These are phyloP conservation scores for Ceraceosorus guamensis DNA, from an alignment of 1,284 basidiomycete species.

Conservation along the genomic window DNA sequence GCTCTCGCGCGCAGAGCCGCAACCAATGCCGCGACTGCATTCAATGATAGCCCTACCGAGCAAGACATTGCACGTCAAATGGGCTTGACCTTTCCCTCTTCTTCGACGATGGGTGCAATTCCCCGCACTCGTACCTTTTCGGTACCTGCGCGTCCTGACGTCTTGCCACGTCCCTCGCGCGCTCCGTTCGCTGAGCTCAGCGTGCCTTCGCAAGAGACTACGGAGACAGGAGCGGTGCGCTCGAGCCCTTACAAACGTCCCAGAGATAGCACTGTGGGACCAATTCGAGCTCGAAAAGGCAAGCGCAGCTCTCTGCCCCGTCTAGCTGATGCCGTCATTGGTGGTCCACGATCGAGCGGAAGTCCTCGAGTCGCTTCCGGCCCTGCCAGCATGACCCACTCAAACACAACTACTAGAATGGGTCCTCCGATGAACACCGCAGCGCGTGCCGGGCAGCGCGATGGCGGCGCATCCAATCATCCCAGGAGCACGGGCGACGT, in stretches of 20 bases:
- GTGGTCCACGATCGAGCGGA: no score
- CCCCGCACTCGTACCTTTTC: background rate
- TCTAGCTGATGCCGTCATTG: background rate
- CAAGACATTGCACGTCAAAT: background rate
- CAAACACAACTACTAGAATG: no score
- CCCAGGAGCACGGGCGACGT: no score
- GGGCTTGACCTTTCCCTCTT: background rate
- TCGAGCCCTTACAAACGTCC: background rate
- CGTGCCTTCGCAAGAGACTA: background rate
- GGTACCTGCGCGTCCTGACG: background rate
- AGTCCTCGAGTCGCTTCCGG: no score
- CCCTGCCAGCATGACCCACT: no score
- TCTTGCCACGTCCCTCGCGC: background rate
- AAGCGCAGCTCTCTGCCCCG: background rate
- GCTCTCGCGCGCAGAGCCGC: background rate
- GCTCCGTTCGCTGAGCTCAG: background rate
- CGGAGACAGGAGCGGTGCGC: background rate
- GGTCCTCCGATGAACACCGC: no score
- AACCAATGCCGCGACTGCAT: background rate
- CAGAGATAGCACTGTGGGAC: background rate
- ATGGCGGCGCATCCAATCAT: no score
- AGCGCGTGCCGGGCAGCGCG: no score
- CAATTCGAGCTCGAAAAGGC: background rate
- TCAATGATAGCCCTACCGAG: background rate
- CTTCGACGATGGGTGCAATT: background rate